Evolutionary conservation across 2,329 filamentous ascomycete genomes (phyloP), one percentile per base, ranked within the genome.

Genomic region (Cladosporium cucumerinum): DNA sequence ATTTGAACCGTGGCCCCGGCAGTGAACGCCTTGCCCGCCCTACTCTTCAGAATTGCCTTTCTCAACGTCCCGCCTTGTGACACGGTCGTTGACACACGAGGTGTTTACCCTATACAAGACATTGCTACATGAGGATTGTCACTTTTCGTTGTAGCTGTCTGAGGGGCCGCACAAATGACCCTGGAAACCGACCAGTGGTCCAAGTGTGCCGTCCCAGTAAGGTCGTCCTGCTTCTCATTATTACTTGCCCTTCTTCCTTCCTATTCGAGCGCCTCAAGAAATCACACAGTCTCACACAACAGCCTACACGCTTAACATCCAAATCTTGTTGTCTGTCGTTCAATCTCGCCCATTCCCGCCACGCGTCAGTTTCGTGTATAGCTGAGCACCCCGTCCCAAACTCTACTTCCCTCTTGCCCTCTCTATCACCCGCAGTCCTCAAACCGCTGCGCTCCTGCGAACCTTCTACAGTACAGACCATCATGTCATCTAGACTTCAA

Each of bases 21-120:
- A n/a, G 30, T 21, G 16, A 5, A 3, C 12, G 39, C 39, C 28
- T n/a, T n/a, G n/a, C n/a, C n/a, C n/a, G n/a, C n/a, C 18, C 39
- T 28, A 25, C 54, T 57, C 54, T 57, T 57, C 54, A 57, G 54
- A 34, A 57, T 57, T 57, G 54, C 54, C 14, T 34, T 57, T 39
- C 39, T 23, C n/a, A 46, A 46, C n/a, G 39, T 30, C 4, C 39
- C 39, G 39, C 39, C 39, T 46, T 21, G 10, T 46, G 39, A 46
- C n/a, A 46, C n/a, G 39, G 39, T 21, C 2, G 8, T 43, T 23
- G 39, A 46, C 39, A 46, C 39, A 46, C 12, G 18, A n/a, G 10
- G n/a, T 46, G n/a, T 46, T 11, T 46, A 14, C 12, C 12, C 4
- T 16, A 46, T 46, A 21, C 39, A 46, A 46, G 39, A 46, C 39